phyloP scores from a whole-genome alignment of 331 rosid species.

The Cydonia oblonga region DNA sequence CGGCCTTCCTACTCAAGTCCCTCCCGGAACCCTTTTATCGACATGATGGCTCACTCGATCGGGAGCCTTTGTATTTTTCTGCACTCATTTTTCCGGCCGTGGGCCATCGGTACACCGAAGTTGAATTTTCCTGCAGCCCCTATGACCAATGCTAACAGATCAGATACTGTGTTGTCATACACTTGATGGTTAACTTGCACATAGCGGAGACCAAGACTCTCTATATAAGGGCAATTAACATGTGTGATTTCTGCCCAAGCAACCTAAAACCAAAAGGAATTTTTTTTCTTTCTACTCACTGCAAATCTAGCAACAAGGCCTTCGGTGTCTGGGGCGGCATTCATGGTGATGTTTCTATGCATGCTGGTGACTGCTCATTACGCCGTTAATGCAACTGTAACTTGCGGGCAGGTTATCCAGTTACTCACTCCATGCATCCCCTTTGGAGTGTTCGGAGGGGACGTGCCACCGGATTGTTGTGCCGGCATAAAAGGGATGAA shows the following conservation, averaged over 20 bases:
- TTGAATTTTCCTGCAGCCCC: background rate
- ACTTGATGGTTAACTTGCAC: background rate
- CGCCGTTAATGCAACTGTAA: slow-evolving; percentile 6
- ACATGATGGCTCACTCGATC: background rate
- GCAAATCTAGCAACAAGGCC: background rate
- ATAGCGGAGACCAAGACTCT: background rate
- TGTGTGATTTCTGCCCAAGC: background rate
- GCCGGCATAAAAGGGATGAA: no score
- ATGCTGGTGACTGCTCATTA: slow-evolving; percentile 16
- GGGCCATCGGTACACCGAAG: background rate
- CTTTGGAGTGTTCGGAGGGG: slow-evolving; percentile 41
- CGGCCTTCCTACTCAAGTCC: background rate
- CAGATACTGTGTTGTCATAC: background rate
- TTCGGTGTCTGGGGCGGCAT: background rate
- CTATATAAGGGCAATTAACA: background rate
- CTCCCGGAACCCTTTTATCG: background rate
- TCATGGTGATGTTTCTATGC: slow-evolving; percentile 16
- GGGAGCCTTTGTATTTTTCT: background rate
- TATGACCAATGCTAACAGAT: background rate
- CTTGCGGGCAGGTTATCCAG: slow-evolving; percentile 35
- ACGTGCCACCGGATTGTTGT: slow-evolving; percentile 6
- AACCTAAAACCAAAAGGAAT: background rate
- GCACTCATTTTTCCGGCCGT: background rate
- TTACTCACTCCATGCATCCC: slow-evolving; percentile 48
- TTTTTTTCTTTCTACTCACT: no score